A percentile compares a stretch with the other conserved stretches of the same genome.
These are phyloP conservation scores for Deuterostichococcus epilithicus DNA, from an alignment of 139 green algal genomes.

Conservation along the genomic window DNA sequence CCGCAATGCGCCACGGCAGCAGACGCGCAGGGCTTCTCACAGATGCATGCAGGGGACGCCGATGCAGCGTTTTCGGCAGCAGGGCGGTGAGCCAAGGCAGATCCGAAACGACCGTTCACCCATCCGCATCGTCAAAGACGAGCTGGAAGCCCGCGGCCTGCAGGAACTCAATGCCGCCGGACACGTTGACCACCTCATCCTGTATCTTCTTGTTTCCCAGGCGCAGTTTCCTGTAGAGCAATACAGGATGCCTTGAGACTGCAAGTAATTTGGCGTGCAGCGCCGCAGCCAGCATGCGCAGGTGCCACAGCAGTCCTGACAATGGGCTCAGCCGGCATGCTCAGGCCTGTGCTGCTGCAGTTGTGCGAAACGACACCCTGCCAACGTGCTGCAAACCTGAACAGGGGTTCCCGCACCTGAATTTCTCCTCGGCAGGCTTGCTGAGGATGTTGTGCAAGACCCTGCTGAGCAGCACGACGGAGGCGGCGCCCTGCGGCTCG, in stretches of 20 bases:
- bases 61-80: not conserved
- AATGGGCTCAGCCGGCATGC: conserved; percentile 5
- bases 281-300: not conserved
- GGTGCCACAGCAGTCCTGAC: not conserved
- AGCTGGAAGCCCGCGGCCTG: conserved; percentile 47
- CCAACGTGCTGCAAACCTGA: too few species aligned
- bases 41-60: not conserved
- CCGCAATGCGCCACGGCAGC: not conserved
- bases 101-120: not conserved
- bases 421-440: conserved; percentile 15
- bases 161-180: conserved; percentile 36
- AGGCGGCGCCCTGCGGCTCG: not conserved
- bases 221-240: conserved; percentile 23
- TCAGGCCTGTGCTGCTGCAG: too few species aligned
- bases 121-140: conserved; percentile 31
- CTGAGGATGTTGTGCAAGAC: conserved; percentile 10
- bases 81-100: too few species aligned
- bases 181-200: conserved; percentile 30
- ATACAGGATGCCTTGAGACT: conserved; percentile 14
- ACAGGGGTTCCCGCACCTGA: conserved; percentile 4
- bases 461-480: conserved; percentile 8
- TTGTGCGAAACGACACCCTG: too few species aligned
- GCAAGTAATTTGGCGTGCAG: conserved; percentile 27
- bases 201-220: conserved; percentile 44
- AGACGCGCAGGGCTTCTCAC: not conserved